Conservation (phyloP, 2,329 filamentous ascomycete genomes). For the Fusarium virguliforme region DNA sequence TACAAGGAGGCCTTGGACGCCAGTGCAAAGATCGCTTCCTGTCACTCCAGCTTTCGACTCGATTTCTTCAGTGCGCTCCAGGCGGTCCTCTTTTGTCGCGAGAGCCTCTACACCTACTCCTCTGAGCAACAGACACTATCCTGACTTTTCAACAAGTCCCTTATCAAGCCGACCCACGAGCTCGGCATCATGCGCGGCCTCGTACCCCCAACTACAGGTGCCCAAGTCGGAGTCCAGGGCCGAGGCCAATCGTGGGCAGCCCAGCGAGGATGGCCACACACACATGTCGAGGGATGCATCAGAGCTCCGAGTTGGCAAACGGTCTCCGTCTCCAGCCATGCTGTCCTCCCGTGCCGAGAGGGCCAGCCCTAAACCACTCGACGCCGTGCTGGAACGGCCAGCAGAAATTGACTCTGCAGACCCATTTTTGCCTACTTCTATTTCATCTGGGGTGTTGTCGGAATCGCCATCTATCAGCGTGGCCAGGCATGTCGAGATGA, state of each 20-base stretch:
- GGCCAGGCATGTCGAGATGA: neutral
- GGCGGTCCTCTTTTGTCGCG: slow-evolving; percentile 39
- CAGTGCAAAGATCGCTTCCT: slow-evolving; percentile 53
- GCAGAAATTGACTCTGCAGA: slow-evolving; percentile 18
- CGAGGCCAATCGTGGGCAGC: neutral
- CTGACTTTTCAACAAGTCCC: slow-evolving; percentile 29
- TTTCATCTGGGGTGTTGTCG: neutral
- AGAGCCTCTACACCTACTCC: slow-evolving; percentile 39
- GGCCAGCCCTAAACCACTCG: slow-evolving; percentile 20
- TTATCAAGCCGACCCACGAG: slow-evolving; percentile 24
- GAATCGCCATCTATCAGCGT: neutral
- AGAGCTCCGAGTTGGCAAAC: slow-evolving; percentile 18
- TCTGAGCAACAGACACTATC: slow-evolving; percentile 18
- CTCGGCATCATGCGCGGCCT: slow-evolving; percentile 24
- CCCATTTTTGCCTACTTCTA: slow-evolving; percentile 18
- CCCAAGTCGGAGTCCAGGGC: slow-evolving; percentile 4
- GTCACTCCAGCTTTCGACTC: slow-evolving; percentile 30
- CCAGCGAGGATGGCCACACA: slow-evolving; percentile 26
- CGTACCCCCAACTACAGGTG: slow-evolving; percentile 18
- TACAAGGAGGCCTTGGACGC: slow-evolving; percentile 79
- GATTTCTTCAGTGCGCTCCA: slow-evolving; percentile 27
- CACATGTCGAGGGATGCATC: neutral
- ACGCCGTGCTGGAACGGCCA: slow-evolving; percentile 35
- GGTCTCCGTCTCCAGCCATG: slow-evolving; percentile 15
- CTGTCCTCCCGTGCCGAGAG: slow-evolving; percentile 1